A percentile compares a stretch with the other conserved stretches of the same genome.
Conservation (phyloP, 2,329 filamentous ascomycete genomes). For the Diaporthe caulivora region DNA sequence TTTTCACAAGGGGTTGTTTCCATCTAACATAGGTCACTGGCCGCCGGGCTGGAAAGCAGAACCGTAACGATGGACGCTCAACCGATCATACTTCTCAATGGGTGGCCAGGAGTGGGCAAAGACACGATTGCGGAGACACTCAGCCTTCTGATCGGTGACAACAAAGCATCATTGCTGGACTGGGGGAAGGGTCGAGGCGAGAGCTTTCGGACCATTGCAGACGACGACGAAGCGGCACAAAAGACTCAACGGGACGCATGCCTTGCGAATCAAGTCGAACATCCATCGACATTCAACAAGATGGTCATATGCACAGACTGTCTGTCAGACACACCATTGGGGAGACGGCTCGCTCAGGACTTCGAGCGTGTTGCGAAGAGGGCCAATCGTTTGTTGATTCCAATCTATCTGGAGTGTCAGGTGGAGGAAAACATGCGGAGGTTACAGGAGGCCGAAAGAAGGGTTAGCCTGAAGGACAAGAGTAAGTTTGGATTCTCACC, state of each 20-base stretch:
- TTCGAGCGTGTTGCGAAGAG: constrained; percentile 44
- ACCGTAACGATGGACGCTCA: constrained; percentile 7
- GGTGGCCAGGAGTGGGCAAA: constrained; percentile 50
- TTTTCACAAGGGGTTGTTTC: neutral
- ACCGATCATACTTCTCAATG: constrained; percentile 51
- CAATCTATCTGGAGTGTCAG: constrained; percentile 45
- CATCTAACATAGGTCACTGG: neutral
- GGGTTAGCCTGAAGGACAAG: constrained; percentile 41
- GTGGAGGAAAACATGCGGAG: constrained; percentile 44
- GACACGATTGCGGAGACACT: constrained; percentile 49
- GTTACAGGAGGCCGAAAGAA: constrained; percentile 41
- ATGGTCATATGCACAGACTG: constrained; percentile 48
- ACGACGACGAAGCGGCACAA: constrained; percentile 30
- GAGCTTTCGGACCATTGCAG: constrained; percentile 29
- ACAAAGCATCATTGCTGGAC: constrained; percentile 47
- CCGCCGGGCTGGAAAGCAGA: neutral
- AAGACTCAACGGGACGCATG: constrained; percentile 41
- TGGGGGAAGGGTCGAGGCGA: constrained; percentile 33
- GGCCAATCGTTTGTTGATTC: constrained; percentile 46
- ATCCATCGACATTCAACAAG: constrained; percentile 40
- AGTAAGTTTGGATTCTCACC: constrained; percentile 12
- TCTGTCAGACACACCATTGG: constrained; percentile 44
- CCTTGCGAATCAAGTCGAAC: constrained; percentile 44
- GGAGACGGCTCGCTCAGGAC: constrained; percentile 42
- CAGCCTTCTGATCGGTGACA: constrained; percentile 46